A percentile compares a stretch with the other conserved stretches of the same genome.
Conservation (phyloP, 257 asterid genomes). For the Buddleja alternifolia region DNA sequence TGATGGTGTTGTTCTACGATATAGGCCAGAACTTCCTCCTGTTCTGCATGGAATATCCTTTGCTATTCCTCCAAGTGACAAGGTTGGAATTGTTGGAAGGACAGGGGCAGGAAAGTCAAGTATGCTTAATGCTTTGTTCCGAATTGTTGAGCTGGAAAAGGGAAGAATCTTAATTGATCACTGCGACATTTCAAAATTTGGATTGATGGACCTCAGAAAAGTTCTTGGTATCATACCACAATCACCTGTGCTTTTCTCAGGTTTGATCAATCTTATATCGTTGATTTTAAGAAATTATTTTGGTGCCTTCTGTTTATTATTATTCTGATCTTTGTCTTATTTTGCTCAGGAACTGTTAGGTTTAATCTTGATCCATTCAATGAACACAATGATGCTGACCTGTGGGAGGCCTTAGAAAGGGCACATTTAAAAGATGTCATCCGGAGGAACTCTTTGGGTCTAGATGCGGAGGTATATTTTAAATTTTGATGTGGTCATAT, state of each 20-base stretch:
- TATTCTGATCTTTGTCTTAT: neutral
- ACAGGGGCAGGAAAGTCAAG: slow-evolving; percentile 58
- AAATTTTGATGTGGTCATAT: no score
- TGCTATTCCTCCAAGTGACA: slow-evolving; percentile 35
- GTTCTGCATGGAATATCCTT: slow-evolving; percentile 42
- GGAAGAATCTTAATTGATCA: slow-evolving; percentile 46
- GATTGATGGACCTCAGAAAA: slow-evolving; percentile 42
- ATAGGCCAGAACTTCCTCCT: slow-evolving; percentile 46
- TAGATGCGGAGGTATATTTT: slow-evolving; percentile 64
- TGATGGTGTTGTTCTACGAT: slow-evolving; percentile 42
- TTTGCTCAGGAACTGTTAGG: slow-evolving; percentile 45
- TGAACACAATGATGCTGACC: slow-evolving; percentile 54
- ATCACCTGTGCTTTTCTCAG: slow-evolving; percentile 54
- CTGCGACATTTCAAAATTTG: slow-evolving; percentile 41
- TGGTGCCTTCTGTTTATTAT: neutral
- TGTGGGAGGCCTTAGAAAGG: slow-evolving; percentile 62
- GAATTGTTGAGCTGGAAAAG: slow-evolving; percentile 49
- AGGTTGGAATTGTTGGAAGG: slow-evolving; percentile 54
- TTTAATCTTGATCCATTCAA: slow-evolving; percentile 61
- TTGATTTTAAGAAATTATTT: neutral
- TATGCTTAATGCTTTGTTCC: slow-evolving; percentile 50
- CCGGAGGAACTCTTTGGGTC: slow-evolving; percentile 45
- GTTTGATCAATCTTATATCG: slow-evolving; percentile 17
- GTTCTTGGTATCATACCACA: slow-evolving; percentile 54
- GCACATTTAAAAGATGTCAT: slow-evolving; percentile 58